Percentiles rank a stretch among this genome's conserved stretches.
Evolutionary conservation across 441 rosid species (phyloP).

Genomic region (Metrosideros polymorpha): DNA sequence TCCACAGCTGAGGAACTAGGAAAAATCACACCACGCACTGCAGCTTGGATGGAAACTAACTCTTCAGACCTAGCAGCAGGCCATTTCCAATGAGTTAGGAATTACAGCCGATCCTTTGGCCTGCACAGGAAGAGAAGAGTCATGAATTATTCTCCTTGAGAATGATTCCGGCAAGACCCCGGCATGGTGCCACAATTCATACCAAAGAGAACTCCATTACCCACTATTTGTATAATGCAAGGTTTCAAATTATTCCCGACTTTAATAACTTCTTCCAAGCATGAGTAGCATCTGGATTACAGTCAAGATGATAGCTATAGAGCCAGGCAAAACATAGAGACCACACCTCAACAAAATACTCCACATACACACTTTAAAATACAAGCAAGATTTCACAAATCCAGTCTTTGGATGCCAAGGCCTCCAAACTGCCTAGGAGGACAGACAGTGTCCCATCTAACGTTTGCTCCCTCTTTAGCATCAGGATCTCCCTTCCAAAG

Average conservation of each 20-base stretch:
- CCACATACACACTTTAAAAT: neutral
- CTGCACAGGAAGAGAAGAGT: neutral
- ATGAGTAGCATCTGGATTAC: rapidly evolving
- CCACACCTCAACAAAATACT: neutral
- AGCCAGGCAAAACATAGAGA: neutral
- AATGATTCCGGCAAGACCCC: neutral
- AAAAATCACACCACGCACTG: neutral
- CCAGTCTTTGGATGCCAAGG: neutral
- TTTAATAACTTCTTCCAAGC: neutral
- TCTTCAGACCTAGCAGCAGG: neutral
- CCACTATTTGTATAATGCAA: neutral
- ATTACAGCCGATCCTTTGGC: neutral
- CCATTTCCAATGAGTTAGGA: neutral
- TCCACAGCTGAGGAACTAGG: neutral
- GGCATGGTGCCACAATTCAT: neutral
- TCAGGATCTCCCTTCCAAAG: neutral
- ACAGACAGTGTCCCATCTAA: neutral
- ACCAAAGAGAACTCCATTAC: neutral
- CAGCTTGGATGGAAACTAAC: neutral
- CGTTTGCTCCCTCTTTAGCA: neutral
- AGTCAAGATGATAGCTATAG: neutral
- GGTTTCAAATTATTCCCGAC: neutral
- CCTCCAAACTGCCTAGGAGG: neutral
- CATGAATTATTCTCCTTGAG: neutral
- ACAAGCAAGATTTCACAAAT: neutral